Conservation (phyloP, 352 stramenopile genomes). For the Phytophthora macrochlamydospora region DNA sequence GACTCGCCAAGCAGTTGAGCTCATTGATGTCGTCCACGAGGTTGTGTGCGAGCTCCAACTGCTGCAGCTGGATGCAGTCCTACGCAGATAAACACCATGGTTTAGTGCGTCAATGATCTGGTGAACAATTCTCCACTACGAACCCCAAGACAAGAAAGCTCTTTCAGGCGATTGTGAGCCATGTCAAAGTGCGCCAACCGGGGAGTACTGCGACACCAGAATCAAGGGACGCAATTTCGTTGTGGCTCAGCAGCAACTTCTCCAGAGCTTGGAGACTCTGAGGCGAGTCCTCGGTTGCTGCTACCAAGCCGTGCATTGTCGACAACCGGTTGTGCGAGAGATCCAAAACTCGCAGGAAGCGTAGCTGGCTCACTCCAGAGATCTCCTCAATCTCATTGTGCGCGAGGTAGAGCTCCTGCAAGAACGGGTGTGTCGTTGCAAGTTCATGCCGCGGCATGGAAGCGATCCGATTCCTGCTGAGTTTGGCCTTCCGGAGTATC, state of each 20-base stretch:
- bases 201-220: slow-evolving; percentile 42
- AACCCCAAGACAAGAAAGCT: slow-evolving; percentile 52
- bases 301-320: slow-evolving; percentile 42
- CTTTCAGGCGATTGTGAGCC: slow-evolving; percentile 56
- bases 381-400: slow-evolving; percentile 65
- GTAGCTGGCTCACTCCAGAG: slow-evolving; percentile 51
- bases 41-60: slow-evolving; percentile 61
- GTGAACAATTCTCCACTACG: background rate
- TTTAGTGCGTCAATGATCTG: background rate
- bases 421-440: slow-evolving; percentile 53
- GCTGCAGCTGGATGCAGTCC: slow-evolving; percentile 58
- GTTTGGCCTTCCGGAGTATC: slow-evolving; percentile 54
- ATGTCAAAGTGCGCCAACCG: slow-evolving; percentile 60
- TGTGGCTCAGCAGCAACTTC: slow-evolving; percentile 56
- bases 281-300: background rate
- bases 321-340: slow-evolving; percentile 70
- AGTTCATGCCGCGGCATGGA: slow-evolving; percentile 51
- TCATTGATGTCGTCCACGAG: slow-evolving; percentile 61
- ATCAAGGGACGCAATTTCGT: slow-evolving; percentile 56
- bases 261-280: slow-evolving; percentile 53
- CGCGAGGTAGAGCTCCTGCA: slow-evolving; percentile 66
- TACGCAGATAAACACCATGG: slow-evolving; percentile 10
- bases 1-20: slow-evolving; percentile 52
- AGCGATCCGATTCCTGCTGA: slow-evolving; percentile 60
- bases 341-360: slow-evolving; percentile 71